These are phyloP conservation scores for Crinitomyces ghanaensis DNA, from an alignment of 805 yeast species.

Conservation along the genomic window DNA sequence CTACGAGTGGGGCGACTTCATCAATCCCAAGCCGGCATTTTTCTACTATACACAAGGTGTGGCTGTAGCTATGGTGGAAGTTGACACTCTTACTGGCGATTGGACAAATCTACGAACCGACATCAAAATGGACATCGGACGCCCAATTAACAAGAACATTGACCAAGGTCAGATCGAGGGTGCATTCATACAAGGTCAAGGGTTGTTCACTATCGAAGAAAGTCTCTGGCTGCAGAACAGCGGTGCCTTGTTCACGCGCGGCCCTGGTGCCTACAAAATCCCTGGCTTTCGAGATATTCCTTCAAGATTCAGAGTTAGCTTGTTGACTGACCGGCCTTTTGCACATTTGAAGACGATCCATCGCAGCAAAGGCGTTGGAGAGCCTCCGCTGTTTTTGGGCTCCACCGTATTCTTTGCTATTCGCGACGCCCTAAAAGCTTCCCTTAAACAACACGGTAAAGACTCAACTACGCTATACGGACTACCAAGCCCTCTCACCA, in stretches of 20 bases:
- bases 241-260: slow-evolving; percentile 34
- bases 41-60: slow-evolving; percentile 38
- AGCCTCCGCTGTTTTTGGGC: slow-evolving; percentile 40
- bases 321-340: slow-evolving; percentile 32
- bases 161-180: slow-evolving; percentile 43
- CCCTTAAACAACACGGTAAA: slow-evolving; percentile 26
- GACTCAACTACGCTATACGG: slow-evolving; percentile 5
- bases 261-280: slow-evolving; percentile 40
- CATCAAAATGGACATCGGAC: slow-evolving; percentile 38
- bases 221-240: slow-evolving; percentile 33
- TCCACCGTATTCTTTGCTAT: slow-evolving; percentile 34
- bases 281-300: slow-evolving; percentile 41
- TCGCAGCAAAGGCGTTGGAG: slow-evolving; percentile 38
- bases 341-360: slow-evolving; percentile 34
- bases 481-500: slow-evolving; percentile 32
- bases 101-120: slow-evolving; percentile 34
- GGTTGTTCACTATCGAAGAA: slow-evolving; percentile 38
- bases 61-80: slow-evolving; percentile 33
- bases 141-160: slow-evolving; percentile 38
- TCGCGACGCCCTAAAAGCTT: slow-evolving; percentile 31
- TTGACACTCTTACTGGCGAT: slow-evolving; percentile 38
- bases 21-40: slow-evolving; percentile 36
- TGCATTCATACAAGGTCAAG: slow-evolving; percentile 40
- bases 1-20: slow-evolving; percentile 28
- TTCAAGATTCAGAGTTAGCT: slow-evolving; percentile 33